Evolutionary conservation across 169 alveolate species (phyloP).

Genomic region (Cryptosporidium muris): DNA sequence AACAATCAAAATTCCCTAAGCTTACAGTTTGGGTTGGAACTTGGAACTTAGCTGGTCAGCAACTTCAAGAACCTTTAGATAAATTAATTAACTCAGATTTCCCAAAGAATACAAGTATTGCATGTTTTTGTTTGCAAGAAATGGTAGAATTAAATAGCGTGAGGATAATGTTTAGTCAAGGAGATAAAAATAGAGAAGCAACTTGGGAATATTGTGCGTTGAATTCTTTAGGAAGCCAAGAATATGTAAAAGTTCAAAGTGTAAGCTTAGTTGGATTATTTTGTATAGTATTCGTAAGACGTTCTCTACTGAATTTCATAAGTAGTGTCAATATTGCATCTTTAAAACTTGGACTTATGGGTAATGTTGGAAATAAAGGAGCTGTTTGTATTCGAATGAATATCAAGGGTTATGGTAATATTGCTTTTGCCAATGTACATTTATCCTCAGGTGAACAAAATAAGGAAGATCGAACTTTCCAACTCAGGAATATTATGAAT

Average conservation of each 20-base stretch:
- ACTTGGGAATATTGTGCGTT: slow-evolving; percentile 35
- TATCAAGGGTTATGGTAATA: slow-evolving; percentile 68
- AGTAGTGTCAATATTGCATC: slow-evolving; percentile 78
- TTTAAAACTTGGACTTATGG: slow-evolving; percentile 87
- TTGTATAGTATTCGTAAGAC: slow-evolving; percentile 81
- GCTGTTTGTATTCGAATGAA: slow-evolving; percentile 81
- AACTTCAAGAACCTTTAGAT: slow-evolving; percentile 1
- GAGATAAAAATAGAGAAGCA: slow-evolving; percentile 59
- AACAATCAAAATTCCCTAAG: slow-evolving; percentile 20
- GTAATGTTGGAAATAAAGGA: slow-evolving; percentile 90
- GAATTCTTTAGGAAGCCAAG: slow-evolving; percentile 51
- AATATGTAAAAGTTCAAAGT: slow-evolving; percentile 76
- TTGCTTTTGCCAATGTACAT: slow-evolving; percentile 84
- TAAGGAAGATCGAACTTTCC: slow-evolving; percentile 80
- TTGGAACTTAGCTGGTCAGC: slow-evolving; percentile 78
- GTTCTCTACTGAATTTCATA: slow-evolving; percentile 75
- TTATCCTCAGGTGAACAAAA: slow-evolving; percentile 84
- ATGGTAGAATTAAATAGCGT: slow-evolving; percentile 54
- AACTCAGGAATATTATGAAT: slow-evolving; percentile 80
- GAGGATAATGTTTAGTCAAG: slow-evolving; percentile 51
- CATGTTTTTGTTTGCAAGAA: slow-evolving; percentile 62
- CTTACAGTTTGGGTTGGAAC: slow-evolving; percentile 73
- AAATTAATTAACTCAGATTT: slow-evolving; percentile 7
- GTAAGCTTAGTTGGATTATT: slow-evolving; percentile 85
- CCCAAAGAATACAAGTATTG: slow-evolving; percentile 35